A percentile compares a stretch with the other conserved stretches of the same genome.
phyloP scores from a whole-genome alignment of 2,329 filamentous ascomycete species.

The Macroventuria anomochaeta region DNA sequence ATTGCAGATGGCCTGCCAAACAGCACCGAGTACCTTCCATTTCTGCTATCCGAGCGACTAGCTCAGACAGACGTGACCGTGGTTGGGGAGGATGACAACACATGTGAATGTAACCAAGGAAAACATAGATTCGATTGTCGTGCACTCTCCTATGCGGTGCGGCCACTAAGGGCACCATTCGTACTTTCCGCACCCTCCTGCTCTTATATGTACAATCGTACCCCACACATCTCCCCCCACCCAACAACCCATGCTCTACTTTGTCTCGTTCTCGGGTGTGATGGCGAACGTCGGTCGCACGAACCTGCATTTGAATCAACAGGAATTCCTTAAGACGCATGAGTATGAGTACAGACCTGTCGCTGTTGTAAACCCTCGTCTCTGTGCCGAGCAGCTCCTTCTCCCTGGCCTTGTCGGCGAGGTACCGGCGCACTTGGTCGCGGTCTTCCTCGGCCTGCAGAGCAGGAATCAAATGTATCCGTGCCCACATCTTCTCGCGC shows the following conservation, averaged over 20 bases:
- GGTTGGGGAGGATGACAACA: too few species aligned
- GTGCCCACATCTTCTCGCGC: constrained; percentile 97
- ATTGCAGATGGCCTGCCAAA: too few species aligned
- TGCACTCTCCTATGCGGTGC: constrained; percentile 12
- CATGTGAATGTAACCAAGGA: constrained; percentile 12
- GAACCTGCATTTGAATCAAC: constrained; percentile 39
- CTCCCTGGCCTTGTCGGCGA: constrained; percentile 87
- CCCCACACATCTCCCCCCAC: neutral
- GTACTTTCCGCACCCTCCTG: neutral
- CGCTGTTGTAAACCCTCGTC: constrained; percentile 84
- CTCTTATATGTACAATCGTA: constrained; percentile 25
- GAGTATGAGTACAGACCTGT: constrained; percentile 67
- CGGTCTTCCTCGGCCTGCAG: constrained; percentile 97
- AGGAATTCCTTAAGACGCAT: too few species aligned
- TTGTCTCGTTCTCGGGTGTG: constrained; percentile 67
- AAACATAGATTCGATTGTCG: constrained; percentile 17
- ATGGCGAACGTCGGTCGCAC: constrained; percentile 81
- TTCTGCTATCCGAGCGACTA: too few species aligned
- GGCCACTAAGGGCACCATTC: constrained; percentile 5
- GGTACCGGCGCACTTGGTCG: constrained; percentile 85
- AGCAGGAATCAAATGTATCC: constrained; percentile 91
- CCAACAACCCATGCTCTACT: constrained; percentile 53
- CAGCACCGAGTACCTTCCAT: too few species aligned
- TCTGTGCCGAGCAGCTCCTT: constrained; percentile 87
- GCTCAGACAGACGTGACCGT: too few species aligned